Base-by-base conservation (phyloP, 805 yeast genomes). In the Wickerhamomyces bovis region DNA sequence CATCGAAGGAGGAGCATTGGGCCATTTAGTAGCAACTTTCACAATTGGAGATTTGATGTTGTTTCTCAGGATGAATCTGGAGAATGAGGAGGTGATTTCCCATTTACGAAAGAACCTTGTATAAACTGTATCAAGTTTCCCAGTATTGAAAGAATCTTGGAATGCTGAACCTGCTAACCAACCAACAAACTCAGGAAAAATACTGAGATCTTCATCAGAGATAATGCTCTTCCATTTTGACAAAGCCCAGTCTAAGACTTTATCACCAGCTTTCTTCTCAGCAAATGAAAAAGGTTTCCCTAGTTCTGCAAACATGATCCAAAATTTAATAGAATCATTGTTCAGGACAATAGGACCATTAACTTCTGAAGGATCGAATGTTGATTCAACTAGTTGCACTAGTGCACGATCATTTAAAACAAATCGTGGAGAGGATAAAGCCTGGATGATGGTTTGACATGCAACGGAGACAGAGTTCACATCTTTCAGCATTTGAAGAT, bases 281-380 rank as follows among this genome's bases (percentile, higher is more conserved):
- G 58, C 58, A 4, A 69, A 57, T 19, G 64, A 65, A 18, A 68
- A 60, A 2, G 57, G 58, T 30, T 62, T 64, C 16, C 75, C 67
- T 10, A 74, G 55, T 3, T 59, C 57, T 15, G 70, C 60, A 3
- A 76, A 51, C 0, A 68, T 53, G 44, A 68, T 62, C 90, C 90
- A 84, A 51, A 83, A 77, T 13, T 58, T 52, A 25, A 78, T 63
- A 4, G 84, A 66, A 42, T 73, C 77, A 39, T 73, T 65, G 41
- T 73, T 68, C 1, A 81, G 44, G 1, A 51, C 21, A 1, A 63
- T 56, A 2, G 94, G 92, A 0, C 92, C 92, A 58, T 75, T 77
- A 0, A 81, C 65, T 40, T 78, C 83, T 0, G 85, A 65, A 6
- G 76, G 57, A 33, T 81, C 84, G 41, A 76, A 63, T 2, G 80